Evolutionary conservation across 2,329 filamentous ascomycete genomes (phyloP).

Genomic region (Cyphellophora europaea): DNA sequence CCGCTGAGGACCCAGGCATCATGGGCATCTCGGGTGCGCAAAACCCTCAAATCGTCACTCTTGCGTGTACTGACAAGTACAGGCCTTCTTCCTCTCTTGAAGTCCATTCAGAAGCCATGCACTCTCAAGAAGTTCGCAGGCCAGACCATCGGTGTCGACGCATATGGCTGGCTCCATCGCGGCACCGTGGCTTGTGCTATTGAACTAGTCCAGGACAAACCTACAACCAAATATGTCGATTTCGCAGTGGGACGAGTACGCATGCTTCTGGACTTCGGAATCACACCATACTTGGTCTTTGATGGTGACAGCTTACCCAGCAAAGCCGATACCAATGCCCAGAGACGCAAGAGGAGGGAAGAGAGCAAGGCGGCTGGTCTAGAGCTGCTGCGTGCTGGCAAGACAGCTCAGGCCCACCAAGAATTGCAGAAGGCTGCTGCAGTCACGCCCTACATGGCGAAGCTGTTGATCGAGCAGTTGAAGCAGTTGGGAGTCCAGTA

Average conservation of each 20-base stretch:
- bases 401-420: conserved; percentile 66
- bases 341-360: conserved; percentile 64
- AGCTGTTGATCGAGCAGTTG: conserved; percentile 80
- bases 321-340: conserved; percentile 78
- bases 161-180: conserved; percentile 96
- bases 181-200: conserved; percentile 84
- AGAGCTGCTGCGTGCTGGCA: conserved; percentile 73
- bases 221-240: conserved; percentile 84
- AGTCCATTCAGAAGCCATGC: conserved; percentile 87
- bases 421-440: conserved; percentile 95
- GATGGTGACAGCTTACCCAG: conserved; percentile 92
- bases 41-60: no score
- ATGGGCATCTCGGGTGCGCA: conserved; percentile 39
- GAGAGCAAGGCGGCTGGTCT: conserved; percentile 67
- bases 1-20: neutral
- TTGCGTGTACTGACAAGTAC: no score
- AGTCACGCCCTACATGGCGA: conserved; percentile 92
- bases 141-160: conserved; percentile 87
- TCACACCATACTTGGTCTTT: conserved; percentile 92
- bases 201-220: conserved; percentile 79
- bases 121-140: conserved; percentile 80
- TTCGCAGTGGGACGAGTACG: conserved; percentile 82
- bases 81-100: conserved; percentile 85
- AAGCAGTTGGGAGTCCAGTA: conserved; percentile 74
- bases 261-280: conserved; percentile 88